These are phyloP conservation scores for Aspergillus sclerotialis DNA, from an alignment of 2,329 filamentous ascomycete genomes.

Conservation along the genomic window DNA sequence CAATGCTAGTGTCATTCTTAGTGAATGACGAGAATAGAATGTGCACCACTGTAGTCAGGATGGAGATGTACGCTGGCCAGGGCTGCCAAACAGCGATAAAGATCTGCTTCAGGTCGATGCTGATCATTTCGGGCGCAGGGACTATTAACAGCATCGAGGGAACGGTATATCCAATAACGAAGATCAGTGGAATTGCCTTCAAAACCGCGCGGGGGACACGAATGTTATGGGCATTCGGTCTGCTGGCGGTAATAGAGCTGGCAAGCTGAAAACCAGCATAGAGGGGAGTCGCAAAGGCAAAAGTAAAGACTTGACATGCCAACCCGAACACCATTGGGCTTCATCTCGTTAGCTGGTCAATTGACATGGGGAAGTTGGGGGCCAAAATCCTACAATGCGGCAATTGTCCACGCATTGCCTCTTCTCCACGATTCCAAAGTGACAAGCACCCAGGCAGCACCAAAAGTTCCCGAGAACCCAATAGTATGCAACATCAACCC, in stretches of 20 bases:
- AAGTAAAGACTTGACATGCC: constrained; percentile 36
- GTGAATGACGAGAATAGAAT: constrained; percentile 17
- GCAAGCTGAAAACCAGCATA: constrained; percentile 38
- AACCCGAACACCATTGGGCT: constrained; percentile 34
- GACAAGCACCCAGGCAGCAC: constrained; percentile 37
- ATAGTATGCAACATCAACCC: constrained; percentile 30
- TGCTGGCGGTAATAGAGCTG: constrained; percentile 33
- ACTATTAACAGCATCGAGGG: constrained; percentile 40
- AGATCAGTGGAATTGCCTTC: constrained; percentile 33
- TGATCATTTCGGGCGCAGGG: constrained; percentile 33
- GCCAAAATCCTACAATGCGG: constrained; percentile 34
- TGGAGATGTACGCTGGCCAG: constrained; percentile 42
- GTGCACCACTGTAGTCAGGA: constrained; percentile 30
- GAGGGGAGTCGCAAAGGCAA: constrained; percentile 39
- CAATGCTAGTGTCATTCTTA: constrained; percentile 13
- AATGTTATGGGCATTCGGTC: constrained; percentile 28
- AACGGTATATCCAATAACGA: constrained; percentile 38
- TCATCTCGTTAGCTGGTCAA: constrained; percentile 9
- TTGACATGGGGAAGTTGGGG: constrained; percentile 1
- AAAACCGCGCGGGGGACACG: constrained; percentile 24
- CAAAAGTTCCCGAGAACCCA: constrained; percentile 35
- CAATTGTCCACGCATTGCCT: constrained; percentile 36
- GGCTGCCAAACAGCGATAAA: constrained; percentile 46
- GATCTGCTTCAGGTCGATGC: constrained; percentile 39
- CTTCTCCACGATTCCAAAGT: constrained; percentile 39